Evolutionary conservation across 331 rosid species (phyloP).

Genomic region (Stylosanthes scabra): DNA sequence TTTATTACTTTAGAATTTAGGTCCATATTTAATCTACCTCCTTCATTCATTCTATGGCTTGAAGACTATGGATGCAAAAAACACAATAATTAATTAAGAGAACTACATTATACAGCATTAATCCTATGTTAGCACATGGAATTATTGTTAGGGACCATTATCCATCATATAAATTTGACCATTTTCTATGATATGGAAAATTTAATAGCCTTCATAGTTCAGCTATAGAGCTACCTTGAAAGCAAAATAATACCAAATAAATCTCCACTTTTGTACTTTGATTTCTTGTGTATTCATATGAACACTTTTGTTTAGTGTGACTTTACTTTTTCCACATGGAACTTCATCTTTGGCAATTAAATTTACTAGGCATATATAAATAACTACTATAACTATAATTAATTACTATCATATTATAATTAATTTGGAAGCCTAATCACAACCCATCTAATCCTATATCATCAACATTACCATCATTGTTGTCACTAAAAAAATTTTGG

Average conservation of each 20-base stretch:
- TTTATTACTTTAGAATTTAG: background rate
- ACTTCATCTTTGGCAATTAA: background rate
- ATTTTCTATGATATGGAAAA: background rate
- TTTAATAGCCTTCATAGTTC: background rate
- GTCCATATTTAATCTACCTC: background rate
- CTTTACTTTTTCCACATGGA: background rate
- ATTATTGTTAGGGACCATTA: background rate
- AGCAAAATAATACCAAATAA: conserved; percentile 16
- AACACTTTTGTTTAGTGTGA: background rate
- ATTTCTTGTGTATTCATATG: background rate
- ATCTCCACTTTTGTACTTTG: background rate
- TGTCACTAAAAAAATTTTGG: no score
- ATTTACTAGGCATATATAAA: background rate
- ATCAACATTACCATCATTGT: no score
- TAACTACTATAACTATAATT: background rate
- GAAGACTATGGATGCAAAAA: background rate
- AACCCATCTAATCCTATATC: background rate
- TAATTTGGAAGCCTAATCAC: background rate
- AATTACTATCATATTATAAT: background rate
- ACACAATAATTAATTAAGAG: background rate
- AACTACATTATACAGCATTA: background rate
- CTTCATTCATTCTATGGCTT: background rate
- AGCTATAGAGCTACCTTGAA: conserved; percentile 4
- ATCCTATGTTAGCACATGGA: background rate
- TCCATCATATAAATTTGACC: background rate